Evolutionary conservation across 225 moss, liverwort and hornwort genomes (phyloP), one percentile per base, ranked within the genome.

Genomic region (Asterella californica): DNA sequence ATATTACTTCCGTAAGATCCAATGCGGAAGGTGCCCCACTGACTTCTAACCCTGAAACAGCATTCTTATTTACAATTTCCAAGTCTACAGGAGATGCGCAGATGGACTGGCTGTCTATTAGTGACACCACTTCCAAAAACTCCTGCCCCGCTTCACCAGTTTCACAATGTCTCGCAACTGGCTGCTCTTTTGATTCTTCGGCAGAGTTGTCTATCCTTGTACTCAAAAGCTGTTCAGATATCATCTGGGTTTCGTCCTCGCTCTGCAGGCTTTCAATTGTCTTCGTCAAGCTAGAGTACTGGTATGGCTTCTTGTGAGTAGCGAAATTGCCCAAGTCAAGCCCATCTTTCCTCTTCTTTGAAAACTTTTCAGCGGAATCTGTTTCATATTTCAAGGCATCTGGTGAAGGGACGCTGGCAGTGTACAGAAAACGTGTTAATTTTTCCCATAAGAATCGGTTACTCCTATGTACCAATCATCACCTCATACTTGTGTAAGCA

Each of bases 321-420:
- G 76, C 59, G 25, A 48, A 21, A 52, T 78, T 47, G 49, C 27
- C 25, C 22, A 72, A 14, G 9, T 62, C 63, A 38, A 68, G 74
- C 76, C 76, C 65, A 34, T 86, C 86, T 59, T 80, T 80, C 75
- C 83, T 83, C 81, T 78, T 86, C 75, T 74, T 77, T 45, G 38
- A 76, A 60, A 36, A 38, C 24, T 21, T 76, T 29, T 52, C 49
- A 60, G 30, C 70, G 62, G 72, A 67, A 75, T n/a, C 53, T 15
- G 69, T 65, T 45, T 59, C 79, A 77, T 24, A 7, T 38, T 79
- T 80, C 24, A 47, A 5, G 29, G 29, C 27, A 45, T 77, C 79
- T 62, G 85, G 65, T 57, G 79, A 19, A 37, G 57, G 6, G 18
- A 82, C 82, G 79, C 85, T 85, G 64, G 9, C 36, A 68, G 66